A percentile compares a stretch with the other conserved stretches of the same genome.
Evolutionary conservation across 1,139 yeast species (phyloP).

Genomic region (Suhomyces panamericanus): DNA sequence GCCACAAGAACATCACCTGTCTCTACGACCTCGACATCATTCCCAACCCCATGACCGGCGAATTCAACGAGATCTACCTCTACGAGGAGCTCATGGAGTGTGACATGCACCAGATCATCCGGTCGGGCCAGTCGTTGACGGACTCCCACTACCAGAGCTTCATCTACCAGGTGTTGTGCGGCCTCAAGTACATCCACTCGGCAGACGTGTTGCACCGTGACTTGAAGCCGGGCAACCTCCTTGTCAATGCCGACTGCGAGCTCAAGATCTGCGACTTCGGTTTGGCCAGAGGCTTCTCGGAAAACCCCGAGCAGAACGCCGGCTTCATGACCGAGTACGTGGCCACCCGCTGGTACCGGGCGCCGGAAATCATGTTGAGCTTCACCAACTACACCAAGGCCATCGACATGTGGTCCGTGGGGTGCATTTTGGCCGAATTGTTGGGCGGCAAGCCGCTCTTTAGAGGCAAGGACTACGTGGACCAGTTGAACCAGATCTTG

Average conservation of each 20-base stretch:
- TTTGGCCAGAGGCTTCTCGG: conserved; percentile 90
- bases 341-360: conserved; percentile 97
- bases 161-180: conserved; percentile 88
- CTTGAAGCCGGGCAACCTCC: conserved; percentile 87
- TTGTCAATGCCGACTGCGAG: conserved; percentile 96
- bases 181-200: conserved; percentile 89
- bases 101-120: conserved; percentile 94
- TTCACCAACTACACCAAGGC: conserved; percentile 94
- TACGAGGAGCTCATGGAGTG: conserved; percentile 98
- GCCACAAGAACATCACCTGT: conserved; percentile 91
- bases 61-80: conserved; percentile 85
- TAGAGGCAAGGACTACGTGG: conserved; percentile 94
- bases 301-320: conserved; percentile 80
- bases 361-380: conserved; percentile 95
- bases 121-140: conserved; percentile 90
- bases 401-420: conserved; percentile 96
- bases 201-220: conserved; percentile 96
- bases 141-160: conserved; percentile 95
- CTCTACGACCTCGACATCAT: conserved; percentile 91
- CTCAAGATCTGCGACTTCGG: conserved; percentile 97
- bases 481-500: conserved; percentile 86
- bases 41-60: conserved; percentile 63
- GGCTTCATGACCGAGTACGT: conserved; percentile 95
- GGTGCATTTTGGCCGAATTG: conserved; percentile 92
- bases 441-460: conserved; percentile 91